Base-by-base conservation (phyloP, 2,329 filamentous ascomycete species). In the Zasmidium angulare region DNA sequence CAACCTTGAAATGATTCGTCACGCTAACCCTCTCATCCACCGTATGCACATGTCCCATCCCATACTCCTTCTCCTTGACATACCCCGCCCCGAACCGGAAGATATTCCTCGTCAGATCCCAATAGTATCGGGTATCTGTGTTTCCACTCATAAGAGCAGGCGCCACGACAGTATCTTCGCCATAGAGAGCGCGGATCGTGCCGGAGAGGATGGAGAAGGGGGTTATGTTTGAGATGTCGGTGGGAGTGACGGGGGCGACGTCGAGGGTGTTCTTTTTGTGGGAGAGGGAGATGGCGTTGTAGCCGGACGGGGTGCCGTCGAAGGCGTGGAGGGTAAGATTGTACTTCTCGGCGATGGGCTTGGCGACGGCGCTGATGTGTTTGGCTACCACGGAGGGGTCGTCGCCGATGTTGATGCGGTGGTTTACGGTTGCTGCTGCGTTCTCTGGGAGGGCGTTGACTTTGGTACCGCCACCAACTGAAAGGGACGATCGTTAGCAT, bases 391-490 rank as follows among this genome's bases (percentile, higher is more conserved):
- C 69, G 17, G 78, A 69, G 2, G 81, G 78, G 1, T 77, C 78
- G 63, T 84, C 78, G 61, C 83, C 82, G 17, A 82, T 76, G n/a
- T 82, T 82, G 46, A 85, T 78, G 6, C 83, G 82, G 72, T 85
- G 82, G 66, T 86, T 85, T 40, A 85, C 77, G 0, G 79, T 76
- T 0, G 81, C 77, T 2, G 73, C 78, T 48, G 83, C 78, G 48
- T 79, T 79, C 69, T 85, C 83, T 0, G 83, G 83, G 43, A 86
- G 76, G 1, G 83, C 83, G 58, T 86, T 86, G 63, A 82, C 80
- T 68, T 86, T 86, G 47, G 84, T 79, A 10, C 83, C 83, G 22
- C 82, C 83, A 19, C 36, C 36, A 17, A 43, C 36, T 43, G 14
- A 4, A 19, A 43, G 3, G n/a, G 3, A 43, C 3, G n/a, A n/a